Conservation (phyloP, 352 stramenopile genomes). For the Globisporangium viniferum region DNA sequence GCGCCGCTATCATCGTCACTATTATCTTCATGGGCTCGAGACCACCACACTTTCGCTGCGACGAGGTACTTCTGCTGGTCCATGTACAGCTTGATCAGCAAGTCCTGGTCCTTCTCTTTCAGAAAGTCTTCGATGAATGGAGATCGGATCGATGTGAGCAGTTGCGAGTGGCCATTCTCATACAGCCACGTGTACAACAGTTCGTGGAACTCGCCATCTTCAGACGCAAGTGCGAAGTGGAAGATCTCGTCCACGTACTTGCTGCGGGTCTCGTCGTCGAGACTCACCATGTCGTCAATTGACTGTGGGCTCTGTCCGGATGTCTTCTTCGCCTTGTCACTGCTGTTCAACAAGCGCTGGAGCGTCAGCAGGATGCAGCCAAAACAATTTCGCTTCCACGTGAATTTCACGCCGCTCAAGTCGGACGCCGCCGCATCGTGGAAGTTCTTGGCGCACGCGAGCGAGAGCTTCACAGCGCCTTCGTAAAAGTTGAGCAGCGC, state of each 20-base stretch:
- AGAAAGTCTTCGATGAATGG: constrained; percentile 81
- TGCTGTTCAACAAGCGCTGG: constrained; percentile 46
- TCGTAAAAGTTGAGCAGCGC: constrained; percentile 78
- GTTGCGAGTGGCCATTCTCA: constrained; percentile 53
- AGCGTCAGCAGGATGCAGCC: constrained; percentile 70
- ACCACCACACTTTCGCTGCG: constrained; percentile 83
- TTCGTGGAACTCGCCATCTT: constrained; percentile 72
- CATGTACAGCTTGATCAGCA: constrained; percentile 87
- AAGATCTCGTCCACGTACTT: constrained; percentile 75
- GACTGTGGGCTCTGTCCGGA: constrained; percentile 49
- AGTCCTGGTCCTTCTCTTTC: constrained; percentile 79
- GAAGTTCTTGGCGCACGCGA: constrained; percentile 80
- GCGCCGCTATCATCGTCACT: constrained; percentile 40
- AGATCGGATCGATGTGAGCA: constrained; percentile 66
- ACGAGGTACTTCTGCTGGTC: constrained; percentile 83
- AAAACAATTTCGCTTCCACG: constrained; percentile 75
- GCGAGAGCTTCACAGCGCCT: constrained; percentile 79
- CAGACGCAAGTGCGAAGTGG: constrained; percentile 65
- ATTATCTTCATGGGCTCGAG: constrained; percentile 59
- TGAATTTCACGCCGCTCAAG: constrained; percentile 57
- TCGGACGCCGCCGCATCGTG: constrained; percentile 63
- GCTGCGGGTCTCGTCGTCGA: constrained; percentile 65
- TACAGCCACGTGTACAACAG: constrained; percentile 84
- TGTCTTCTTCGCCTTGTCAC: constrained; percentile 19
- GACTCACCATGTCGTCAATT: constrained; percentile 71